Base-by-base conservation (phyloP, 1,284 basidiomycete genomes). In the Pseudozyma thailandica region DNA sequence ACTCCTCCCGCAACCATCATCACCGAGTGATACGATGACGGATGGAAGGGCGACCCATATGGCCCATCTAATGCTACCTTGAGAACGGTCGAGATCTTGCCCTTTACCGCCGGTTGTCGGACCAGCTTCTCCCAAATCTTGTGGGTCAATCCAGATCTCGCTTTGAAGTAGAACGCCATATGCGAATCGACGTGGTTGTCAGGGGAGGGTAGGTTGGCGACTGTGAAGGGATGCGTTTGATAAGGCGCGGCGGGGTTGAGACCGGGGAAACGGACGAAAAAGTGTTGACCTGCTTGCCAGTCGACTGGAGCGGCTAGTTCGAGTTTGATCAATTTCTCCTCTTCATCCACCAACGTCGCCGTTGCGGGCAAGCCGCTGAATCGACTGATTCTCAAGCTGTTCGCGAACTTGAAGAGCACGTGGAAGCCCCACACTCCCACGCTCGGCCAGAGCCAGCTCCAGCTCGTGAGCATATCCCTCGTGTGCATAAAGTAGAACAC, bases 181-280 rank as follows among this genome's bases (percentile, higher is more conserved):
- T 57, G 47, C 21, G 72, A 75, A 6, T 58, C 50, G 20, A 39
- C 6, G 50, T 58, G 45, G 18, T 37, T 28, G 18, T 65, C 38
- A 6, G 59, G 57, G 7, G 62, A 53, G 7, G 78, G 51, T 2
- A 80, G 50, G n/a, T 75, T 79, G 5, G 70, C 50, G 18, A 79
- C 65, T 15, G 79, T 81, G 27, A 80, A 81, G 0, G 79, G 79
- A 44, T 81, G 79, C 4, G 57, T 60, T 18, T 74, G 66, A 51
- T 63, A 54, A 4, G 74, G 71, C 6, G 57, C 50, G 3, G 55
- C 26, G 12, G 39, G 28, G 50, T 57, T 64, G 38, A 79, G 20
- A 0, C 58, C 52, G 0, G 80, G 79, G 41, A 81, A 78, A 31
- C 77, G 72, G 15, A 81, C 20, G 48, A 72, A 80, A 35, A 81